Base-by-base conservation (phyloP, 371 early-diverging fungal species). In the Rozella allomycis region DNA sequence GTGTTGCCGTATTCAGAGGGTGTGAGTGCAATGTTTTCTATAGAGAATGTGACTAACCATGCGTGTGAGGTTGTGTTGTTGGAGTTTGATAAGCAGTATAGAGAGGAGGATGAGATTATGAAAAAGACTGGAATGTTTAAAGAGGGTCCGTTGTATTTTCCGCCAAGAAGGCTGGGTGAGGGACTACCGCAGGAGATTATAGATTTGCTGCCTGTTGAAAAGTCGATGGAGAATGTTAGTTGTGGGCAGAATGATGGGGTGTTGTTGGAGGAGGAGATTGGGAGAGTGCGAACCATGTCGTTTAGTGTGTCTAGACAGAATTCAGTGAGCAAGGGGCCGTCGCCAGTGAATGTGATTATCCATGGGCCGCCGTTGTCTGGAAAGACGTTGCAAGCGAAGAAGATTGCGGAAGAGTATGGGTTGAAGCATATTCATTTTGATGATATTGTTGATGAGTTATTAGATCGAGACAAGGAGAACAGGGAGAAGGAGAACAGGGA, bases 331-430 rank as follows among this genome's bases (percentile, higher is more conserved):
- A 41, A 33, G 17, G 18, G 28, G 22, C 10, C 9, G 38, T 38
- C 11, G 13, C 36, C 27, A 37, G 30, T 35, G 26, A 20, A 22
- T 6, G 29, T 65, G 13, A 47, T 67, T 12, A 12, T 64, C 3
- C 56, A 67, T 38, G 67, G 67, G 0, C 54, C 67, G n/a, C 66
- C 67, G 8, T 49, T 46, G 25, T 49, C 58, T 8, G 67, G 67
- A 26, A 42, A 50, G 9, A 49, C 51, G 2, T 41, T 50, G 1
- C 54, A 60, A 25, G 54, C 63, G 5, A 13, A n/a, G 25, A 39
- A 26, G 25, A 23, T 20, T 26, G 52, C 17, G 14, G 36, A 23
- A 22, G 12, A 18, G 4, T 58, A 41, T 34, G 46, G 41, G 1
- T 31, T 43, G 6, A 32, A 20, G 1, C 46, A 47, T 21, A 18